Evolutionary conservation across 2,329 filamentous ascomycete genomes (phyloP).

Genomic region (Fusarium devonianum): DNA sequence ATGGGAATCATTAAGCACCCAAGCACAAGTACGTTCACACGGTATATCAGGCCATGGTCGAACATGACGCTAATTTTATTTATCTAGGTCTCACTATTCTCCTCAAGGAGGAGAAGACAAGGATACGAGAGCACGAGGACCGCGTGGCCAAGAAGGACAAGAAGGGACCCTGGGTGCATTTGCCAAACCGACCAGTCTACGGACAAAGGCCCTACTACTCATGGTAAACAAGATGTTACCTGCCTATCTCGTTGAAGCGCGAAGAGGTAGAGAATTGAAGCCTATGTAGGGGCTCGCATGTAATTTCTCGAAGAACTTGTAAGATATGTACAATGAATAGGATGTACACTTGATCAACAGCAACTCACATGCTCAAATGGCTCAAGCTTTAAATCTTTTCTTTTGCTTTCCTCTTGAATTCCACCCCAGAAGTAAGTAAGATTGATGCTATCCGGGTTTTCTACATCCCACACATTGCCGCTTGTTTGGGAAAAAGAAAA

Average conservation of each 20-base stretch:
- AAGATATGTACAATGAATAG: conserved; percentile 49
- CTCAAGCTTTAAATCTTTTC: background rate
- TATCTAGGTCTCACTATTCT: conserved; percentile 75
- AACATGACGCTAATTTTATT: conserved; percentile 26
- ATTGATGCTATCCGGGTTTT: conserved; percentile 13
- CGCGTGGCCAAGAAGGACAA: conserved; percentile 76
- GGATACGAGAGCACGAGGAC: conserved; percentile 81
- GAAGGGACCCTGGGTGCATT: conserved; percentile 82
- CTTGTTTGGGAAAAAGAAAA: conserved; percentile 6
- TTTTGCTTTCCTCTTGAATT: background rate
- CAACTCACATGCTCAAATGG: background rate
- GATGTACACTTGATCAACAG: conserved; percentile 37
- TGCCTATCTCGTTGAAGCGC: conserved; percentile 1
- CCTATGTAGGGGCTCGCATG: conserved; percentile 16
- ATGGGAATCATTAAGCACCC: conserved; percentile 74
- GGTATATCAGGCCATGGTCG: background rate
- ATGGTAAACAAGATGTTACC: conserved; percentile 66
- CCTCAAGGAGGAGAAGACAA: conserved; percentile 92
- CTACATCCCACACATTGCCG: conserved; percentile 10
- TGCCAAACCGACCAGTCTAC: conserved; percentile 85
- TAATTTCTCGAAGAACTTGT: conserved; percentile 41
- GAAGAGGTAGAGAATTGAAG: conserved; percentile 8
- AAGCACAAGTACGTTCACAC: conserved; percentile 71
- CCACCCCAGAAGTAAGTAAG: background rate
- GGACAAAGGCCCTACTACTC: conserved; percentile 89